Evolutionary conservation across 1,139 yeast species (phyloP).

Genomic region (Pneumocystis sp.): DNA sequence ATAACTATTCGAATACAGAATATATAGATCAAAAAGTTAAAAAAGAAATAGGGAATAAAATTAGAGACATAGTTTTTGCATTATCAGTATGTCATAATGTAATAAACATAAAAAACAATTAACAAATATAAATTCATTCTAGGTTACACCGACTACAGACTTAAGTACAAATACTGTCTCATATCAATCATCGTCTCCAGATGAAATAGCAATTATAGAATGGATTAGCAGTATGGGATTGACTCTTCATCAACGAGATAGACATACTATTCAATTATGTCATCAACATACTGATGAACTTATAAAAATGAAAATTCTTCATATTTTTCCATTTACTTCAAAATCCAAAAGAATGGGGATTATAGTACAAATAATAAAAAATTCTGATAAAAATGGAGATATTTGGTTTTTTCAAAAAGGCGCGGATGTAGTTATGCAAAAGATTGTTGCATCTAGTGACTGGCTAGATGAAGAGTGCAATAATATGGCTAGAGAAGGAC

Average conservation of each 20-base stretch:
- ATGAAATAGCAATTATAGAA: slow-evolving; percentile 90
- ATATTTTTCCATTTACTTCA: slow-evolving; percentile 85
- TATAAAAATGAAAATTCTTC: slow-evolving; percentile 56
- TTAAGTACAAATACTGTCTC: slow-evolving; percentile 46
- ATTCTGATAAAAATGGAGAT: slow-evolving; percentile 35
- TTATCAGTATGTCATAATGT: slow-evolving; percentile 91
- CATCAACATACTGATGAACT: slow-evolving; percentile 29
- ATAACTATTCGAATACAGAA: slow-evolving; percentile 14
- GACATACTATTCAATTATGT: slow-evolving; percentile 51
- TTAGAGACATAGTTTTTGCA: slow-evolving; percentile 65
- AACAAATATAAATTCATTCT: neutral
- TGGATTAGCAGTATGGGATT: slow-evolving; percentile 81
- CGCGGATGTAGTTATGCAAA: slow-evolving; percentile 91
- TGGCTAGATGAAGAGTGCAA: slow-evolving; percentile 97
- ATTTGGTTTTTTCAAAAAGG: slow-evolving; percentile 83
- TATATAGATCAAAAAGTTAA: slow-evolving; percentile 26
- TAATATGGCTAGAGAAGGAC: slow-evolving; percentile 96
- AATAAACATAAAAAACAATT: neutral
- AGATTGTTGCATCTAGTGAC: slow-evolving; percentile 68
- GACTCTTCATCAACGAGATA: slow-evolving; percentile 63
- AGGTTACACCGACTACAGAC: slow-evolving; percentile 43
- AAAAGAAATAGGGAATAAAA: slow-evolving; percentile 58
- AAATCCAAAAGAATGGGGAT: slow-evolving; percentile 97
- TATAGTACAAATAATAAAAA: slow-evolving; percentile 35
- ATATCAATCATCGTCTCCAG: slow-evolving; percentile 98